phyloP scores from a whole-genome alignment of 352 stramenopile genomes.

The Phytophthora fragariae region DNA sequence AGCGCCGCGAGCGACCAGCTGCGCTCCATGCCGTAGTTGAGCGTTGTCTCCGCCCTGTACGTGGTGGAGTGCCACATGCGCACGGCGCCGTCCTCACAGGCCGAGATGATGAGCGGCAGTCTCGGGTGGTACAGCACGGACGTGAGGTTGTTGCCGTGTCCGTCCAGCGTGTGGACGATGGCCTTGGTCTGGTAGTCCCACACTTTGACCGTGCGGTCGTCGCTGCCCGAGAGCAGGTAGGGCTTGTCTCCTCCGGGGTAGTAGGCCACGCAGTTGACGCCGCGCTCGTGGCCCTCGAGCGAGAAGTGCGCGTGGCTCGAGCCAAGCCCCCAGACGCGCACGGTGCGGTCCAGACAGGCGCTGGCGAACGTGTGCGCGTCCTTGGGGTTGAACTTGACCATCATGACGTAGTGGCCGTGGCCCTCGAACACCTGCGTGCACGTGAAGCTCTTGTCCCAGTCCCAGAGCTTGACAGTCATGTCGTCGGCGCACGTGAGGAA shows the following conservation, averaged over 20 bases:
- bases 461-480: slow-evolving; percentile 99
- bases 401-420: slow-evolving; percentile 99
- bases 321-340: slow-evolving; percentile 96
- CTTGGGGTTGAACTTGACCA: slow-evolving; percentile 99
- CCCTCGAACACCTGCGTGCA: slow-evolving; percentile 89
- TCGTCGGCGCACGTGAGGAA: slow-evolving; percentile 98
- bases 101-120: slow-evolving; percentile 98
- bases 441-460: slow-evolving; percentile 93
- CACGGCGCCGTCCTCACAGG: slow-evolving; percentile 97
- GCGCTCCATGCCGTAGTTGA: slow-evolving; percentile 99
- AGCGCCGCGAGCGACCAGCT: slow-evolving; percentile 95
- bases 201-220: slow-evolving; percentile 98
- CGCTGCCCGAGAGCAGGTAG: slow-evolving; percentile 97
- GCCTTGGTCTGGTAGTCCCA: slow-evolving; percentile 99
- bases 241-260: slow-evolving; percentile 99
- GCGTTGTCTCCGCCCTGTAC: slow-evolving; percentile 97
- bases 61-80: slow-evolving; percentile 95
- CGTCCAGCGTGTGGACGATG: slow-evolving; percentile 99
- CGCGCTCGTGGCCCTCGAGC: slow-evolving; percentile 94
- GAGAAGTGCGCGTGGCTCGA: slow-evolving; percentile 94
- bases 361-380: slow-evolving; percentile 99
- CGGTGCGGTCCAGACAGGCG: slow-evolving; percentile 96
- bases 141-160: slow-evolving; percentile 99
- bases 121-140: slow-evolving; percentile 98
- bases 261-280: slow-evolving; percentile 99